Conservation (phyloP, 495 filamentous ascomycete species). For the Aspergillus biplanus region DNA sequence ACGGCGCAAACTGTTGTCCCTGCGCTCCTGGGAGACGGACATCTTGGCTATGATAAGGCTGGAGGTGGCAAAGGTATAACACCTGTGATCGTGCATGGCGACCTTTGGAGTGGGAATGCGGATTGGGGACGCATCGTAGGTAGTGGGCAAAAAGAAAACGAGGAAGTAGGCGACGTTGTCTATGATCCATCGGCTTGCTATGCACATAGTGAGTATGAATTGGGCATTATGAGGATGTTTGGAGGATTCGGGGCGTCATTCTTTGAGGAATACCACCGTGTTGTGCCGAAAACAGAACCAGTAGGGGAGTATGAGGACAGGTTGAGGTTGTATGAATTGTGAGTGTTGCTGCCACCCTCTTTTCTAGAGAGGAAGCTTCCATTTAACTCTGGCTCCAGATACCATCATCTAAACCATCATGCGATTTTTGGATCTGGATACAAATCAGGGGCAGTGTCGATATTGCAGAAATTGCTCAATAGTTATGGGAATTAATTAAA, state of each 20-base stretch:
- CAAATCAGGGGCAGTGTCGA: conserved; percentile 68
- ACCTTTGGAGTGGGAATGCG: conserved; percentile 89
- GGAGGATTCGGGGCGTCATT: conserved; percentile 79
- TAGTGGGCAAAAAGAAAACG: conserved; percentile 30
- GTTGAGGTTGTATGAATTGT: conserved; percentile 80
- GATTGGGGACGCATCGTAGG: conserved; percentile 66
- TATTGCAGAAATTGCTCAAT: conserved; percentile 68
- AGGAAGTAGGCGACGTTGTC: conserved; percentile 74
- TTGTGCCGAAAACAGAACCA: conserved; percentile 80
- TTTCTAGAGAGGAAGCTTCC: not conserved
- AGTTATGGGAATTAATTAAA: conserved; percentile 67
- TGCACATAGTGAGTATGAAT: conserved; percentile 86
- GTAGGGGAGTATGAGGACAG: conserved; percentile 83
- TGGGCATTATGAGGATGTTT: conserved; percentile 96
- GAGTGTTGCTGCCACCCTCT: conserved; percentile 38
- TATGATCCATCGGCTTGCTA: conserved; percentile 82
- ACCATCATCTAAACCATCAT: conserved; percentile 90
- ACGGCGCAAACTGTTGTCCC: conserved; percentile 69
- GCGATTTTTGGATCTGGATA: conserved; percentile 83
- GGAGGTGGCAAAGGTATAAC: conserved; percentile 53
- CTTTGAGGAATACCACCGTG: conserved; percentile 72
- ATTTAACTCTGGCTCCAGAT: conserved; percentile 48
- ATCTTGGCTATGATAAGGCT: conserved; percentile 58
- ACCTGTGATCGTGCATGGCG: conserved; percentile 86
- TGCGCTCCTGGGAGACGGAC: conserved; percentile 65